Percentiles rank a stretch among this genome's conserved stretches.
Evolutionary conservation across 2,329 filamentous ascomycete genomes (phyloP).

Genomic region (Aureobasidium zeae): DNA sequence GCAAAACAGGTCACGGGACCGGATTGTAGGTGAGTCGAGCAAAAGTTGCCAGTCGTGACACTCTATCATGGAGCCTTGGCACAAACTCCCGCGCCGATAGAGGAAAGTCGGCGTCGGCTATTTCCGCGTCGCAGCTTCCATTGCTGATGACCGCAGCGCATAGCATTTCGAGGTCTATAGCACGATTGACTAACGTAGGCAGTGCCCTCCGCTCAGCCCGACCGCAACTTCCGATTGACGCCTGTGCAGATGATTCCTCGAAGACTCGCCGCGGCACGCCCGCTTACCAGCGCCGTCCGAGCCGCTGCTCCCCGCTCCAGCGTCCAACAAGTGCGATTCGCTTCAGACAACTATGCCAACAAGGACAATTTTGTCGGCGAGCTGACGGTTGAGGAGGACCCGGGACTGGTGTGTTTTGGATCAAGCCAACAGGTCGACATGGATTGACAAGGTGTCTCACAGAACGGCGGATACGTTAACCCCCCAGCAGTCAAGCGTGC

Average conservation of each 20-base stretch:
- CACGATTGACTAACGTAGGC: neutral
- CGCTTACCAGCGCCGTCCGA: constrained; percentile 31
- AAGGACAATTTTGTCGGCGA: constrained; percentile 14
- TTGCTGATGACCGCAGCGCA: constrained; percentile 12
- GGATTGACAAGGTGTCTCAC: constrained; percentile 17
- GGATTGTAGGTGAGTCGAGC: constrained; percentile 9
- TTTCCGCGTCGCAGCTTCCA: neutral
- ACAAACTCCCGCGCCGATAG: neutral
- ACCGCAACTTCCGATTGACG: constrained; percentile 4
- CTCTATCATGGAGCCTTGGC: neutral
- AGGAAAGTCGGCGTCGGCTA: constrained; percentile 3
- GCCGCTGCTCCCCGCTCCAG: constrained; percentile 26
- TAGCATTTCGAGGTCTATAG: constrained; percentile 3
- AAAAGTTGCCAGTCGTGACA: neutral
- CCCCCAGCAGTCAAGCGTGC: constrained; percentile 73
- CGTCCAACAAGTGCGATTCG: constrained; percentile 22
- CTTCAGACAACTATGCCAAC: constrained; percentile 34
- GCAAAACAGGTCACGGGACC: constrained; percentile 20
- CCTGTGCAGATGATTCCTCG: constrained; percentile 33
- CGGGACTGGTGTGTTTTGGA: constrained; percentile 48
- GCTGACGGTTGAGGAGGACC: constrained; percentile 48
- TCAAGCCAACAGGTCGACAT: constrained; percentile 15
- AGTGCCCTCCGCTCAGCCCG: constrained; percentile 2
- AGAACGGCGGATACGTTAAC: constrained; percentile 82
- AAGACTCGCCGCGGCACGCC: constrained; percentile 34